Evolutionary conservation across 176 grass and related monocot genomes (phyloP), one percentile per base, ranked within the genome.

Genomic region (Pharus latifolius): DNA sequence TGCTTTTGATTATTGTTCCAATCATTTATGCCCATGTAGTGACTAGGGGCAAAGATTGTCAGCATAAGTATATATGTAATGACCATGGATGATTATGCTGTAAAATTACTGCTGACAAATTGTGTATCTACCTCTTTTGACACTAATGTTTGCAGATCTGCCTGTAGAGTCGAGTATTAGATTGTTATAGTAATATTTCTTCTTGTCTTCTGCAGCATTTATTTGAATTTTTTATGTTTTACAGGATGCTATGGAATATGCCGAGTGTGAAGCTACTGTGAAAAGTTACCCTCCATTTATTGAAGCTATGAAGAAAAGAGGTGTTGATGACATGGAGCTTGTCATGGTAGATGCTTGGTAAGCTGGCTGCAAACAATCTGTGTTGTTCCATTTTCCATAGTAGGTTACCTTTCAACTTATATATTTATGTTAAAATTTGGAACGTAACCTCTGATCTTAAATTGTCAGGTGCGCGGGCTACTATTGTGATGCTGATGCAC

Each of bases 311-410:
- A 95, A 88, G 70, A 94, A 80, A 89, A 94, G 96, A 84, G 96
- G 96, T 19, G 88, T 99, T 22, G 96, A 99, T 43, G 96, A 99
- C 59, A 99, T 99, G 96, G 96, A 99, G 50, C 96, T 99, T 67
- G 90, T 99, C 37, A 99, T 99, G 96, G 96, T 99, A 55, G 96
- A 99, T 87, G 90, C 90, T 49, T 99, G 96, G 96, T 99, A 86
- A 84, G 79, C 24, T 69, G 31, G 28, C 10, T 57, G 18, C 6
- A 52, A 13, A 56, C 9, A 76, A 52, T 13, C 30, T 37, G 0
- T 70, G 48, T 25, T 20, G 18, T 24, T 50, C 22, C 19, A 42
- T 3, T 49, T 48, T 70, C 17, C 17, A 13, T 56, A 24, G 26
- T 8, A 2, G 49, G 17, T 35, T 56, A 45, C 53, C 33, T 65